Base-by-base conservation (phyloP, 2,329 filamentous ascomycete species). In the Neofusicoccum kwambonambiense region DNA sequence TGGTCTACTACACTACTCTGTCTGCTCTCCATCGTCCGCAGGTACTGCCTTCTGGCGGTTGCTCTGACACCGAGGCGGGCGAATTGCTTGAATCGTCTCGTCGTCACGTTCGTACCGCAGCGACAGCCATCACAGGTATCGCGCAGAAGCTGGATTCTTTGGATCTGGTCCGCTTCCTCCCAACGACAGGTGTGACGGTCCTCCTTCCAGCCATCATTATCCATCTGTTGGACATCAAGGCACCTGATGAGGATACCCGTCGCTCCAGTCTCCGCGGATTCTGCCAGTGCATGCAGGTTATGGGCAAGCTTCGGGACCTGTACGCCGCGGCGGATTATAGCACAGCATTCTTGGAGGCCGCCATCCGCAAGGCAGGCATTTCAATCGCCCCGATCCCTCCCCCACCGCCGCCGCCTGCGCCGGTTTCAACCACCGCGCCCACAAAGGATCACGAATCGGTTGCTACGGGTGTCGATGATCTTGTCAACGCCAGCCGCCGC, bases 301-400 rank as follows among this genome's bases (percentile, higher is more conserved):
- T 97, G 83, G 89, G 93, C 75, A 90, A 89, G 68, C 84, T 98
- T 17, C 88, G 93, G 42, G 92, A 97, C 73, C 91, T 93, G 35
- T 97, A 98, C 73, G 89, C 93, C 0, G 93, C 93, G 0, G 94
- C 94, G n/a, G 93, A 97, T 76, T 97, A 95, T 72, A 93, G 92
- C n/a, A 94, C 91, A 0, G 91, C 91, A 2, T 97, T 97, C 80
- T 84, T 97, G n/a, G 92, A 96, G 74, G 92, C 93, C 1, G 92
- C 93, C 0, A 90, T 97, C 68, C 89, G 91, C 67, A 96, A 96
- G 80, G 92, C 92, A 8, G 88, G 91, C 64, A 93, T 95, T 67
- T 88, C 91, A 64, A 82, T 92, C 44, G 85, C 84, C 2, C 78
- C 83, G 65, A 66, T 75, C 37, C 72, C 2, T 49, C 68, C 17